Evolutionary conservation across 352 stramenopile genomes (phyloP), one percentile per base, ranked within the genome.

Genomic region (Globisporangium megalacanthum): DNA sequence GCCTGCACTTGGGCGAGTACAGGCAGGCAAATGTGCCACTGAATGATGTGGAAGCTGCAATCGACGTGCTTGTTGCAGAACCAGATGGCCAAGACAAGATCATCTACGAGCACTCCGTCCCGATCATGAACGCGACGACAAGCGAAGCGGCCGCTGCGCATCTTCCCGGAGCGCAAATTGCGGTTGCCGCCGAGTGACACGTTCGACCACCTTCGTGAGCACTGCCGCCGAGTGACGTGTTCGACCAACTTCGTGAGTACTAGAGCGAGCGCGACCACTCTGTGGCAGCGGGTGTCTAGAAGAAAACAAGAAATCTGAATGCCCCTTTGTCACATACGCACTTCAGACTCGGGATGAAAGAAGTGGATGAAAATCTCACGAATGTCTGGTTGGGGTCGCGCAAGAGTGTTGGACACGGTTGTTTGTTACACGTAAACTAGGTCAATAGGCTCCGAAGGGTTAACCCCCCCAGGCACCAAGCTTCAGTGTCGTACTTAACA

Each of bases 91-190:
- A 96, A 51, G 89, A 91, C 33, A 72, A 86, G 29, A 81, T 97
- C 44, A 86, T 96, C 48, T 97, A 89, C 58, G 83, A 95, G 54
- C 72, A 91, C 59, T 93, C 87, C 22, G 74, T 90, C 53, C 92
- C 82, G 86, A 91, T 96, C 69, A 79, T 94, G 33, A 77, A 91
- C 36, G 76, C 75, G 1, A 86, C 77, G 7, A 65, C 73, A n/a
- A 25, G 68, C 86, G 3, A 91, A 93, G 63, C 78, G 89, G 37
- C 79, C 82, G 19, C 61, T 95, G 14, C 83, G 85, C 7, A 86
- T 95, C 51, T 95, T 95, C 60, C 93, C 83, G 10, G 82, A 93
- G 33, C 83, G 83, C 14, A 66, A 77, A 11, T 69, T 77, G 29
- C 71, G 78, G 11, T 63, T 92, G 20, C 61, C 80, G 7, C 88